Evolutionary conservation across 192 early-diverging fungal genomes (phyloP), one percentile per base, ranked within the genome.

Genomic region (Backusella macrospora): DNA sequence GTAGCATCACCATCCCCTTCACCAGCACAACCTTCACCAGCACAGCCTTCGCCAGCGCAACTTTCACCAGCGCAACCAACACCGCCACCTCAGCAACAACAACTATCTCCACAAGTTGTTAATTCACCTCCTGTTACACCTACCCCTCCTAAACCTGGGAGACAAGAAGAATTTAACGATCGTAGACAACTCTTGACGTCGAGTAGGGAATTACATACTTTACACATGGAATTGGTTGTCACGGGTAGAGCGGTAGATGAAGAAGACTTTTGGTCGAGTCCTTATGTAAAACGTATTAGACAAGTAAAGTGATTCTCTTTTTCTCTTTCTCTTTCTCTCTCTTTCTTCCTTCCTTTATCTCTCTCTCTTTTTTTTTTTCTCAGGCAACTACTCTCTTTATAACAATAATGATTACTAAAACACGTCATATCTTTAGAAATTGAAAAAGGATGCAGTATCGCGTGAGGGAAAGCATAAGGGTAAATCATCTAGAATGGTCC

Each of bases 221-320:
- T 97, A 10, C 94, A 96, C 81, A 84, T 82, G 72, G 93, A 92
- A 34, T 79, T 98, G 52, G 95, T 97, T 6, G 76, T 93, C 8
- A 65, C 42, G 15, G 80, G 86, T 0, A 90, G 90, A 26, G 82
- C 89, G n/a, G 83, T 98, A 3, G 80, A 84, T 6, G 97, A 99
- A 76, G 93, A 96, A 68, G 97, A 99, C 68, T 99, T 99, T 70
- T 99, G 97, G 97, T 88, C 90, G 65, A 90, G 86, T 49, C 83
- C 93, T n/a, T 86, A 92, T 76, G 87, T 89, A 39, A 72, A 75
- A 44, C 67, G 72, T 38, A 77, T 79, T 44, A 65, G 80, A 42
- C 80, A 78, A 65, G 76, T 73, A 72, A 74, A 16, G 37, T 29
- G 34, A 72, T 46, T 16, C 48, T 62, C 6, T 43, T 18, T 38